phyloP scores from a whole-genome alignment of 176 grass and related monocot genomes.

The Oryza meridionalis region DNA sequence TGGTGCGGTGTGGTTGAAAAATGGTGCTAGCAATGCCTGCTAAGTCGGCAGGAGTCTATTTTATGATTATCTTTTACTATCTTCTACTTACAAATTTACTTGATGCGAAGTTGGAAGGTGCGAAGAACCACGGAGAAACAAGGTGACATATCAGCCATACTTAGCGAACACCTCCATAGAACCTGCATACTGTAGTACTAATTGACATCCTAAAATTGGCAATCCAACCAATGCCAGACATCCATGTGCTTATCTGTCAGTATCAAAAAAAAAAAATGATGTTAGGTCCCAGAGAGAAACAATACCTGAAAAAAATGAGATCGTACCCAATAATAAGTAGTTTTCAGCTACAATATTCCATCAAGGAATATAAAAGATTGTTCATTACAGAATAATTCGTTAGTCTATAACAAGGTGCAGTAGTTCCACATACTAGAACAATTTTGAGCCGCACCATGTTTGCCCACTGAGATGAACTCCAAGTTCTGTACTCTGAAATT shows the following conservation, averaged over 20 bases:
- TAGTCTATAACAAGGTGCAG: not conserved
- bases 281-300: conserved; percentile 5
- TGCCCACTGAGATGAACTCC: not conserved
- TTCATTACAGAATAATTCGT: not conserved
- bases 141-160: not conserved
- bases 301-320: not conserved
- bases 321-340: not conserved
- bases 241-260: not conserved
- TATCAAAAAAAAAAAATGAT: not conserved
- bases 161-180: conserved; percentile 1
- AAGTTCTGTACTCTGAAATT: not conserved
- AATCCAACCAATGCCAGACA: conserved; percentile 7
- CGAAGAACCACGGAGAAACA: conserved; percentile 15
- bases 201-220: conserved; percentile 13
- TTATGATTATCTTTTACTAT: conserved; percentile 28
- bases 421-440: not conserved
- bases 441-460: not conserved
- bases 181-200: not conserved
- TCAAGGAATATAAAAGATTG: not conserved
- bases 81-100: conserved; percentile 4
- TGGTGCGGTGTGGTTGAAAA: conserved; percentile 12
- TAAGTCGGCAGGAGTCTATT: conserved; percentile 36
- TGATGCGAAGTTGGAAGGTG: conserved; percentile 4
- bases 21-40: not conserved
- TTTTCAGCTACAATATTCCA: conserved; percentile 15